These are phyloP conservation scores for Zoysia japonica DNA, from an alignment of 176 grass and related monocot genomes.

Conservation along the genomic window DNA sequence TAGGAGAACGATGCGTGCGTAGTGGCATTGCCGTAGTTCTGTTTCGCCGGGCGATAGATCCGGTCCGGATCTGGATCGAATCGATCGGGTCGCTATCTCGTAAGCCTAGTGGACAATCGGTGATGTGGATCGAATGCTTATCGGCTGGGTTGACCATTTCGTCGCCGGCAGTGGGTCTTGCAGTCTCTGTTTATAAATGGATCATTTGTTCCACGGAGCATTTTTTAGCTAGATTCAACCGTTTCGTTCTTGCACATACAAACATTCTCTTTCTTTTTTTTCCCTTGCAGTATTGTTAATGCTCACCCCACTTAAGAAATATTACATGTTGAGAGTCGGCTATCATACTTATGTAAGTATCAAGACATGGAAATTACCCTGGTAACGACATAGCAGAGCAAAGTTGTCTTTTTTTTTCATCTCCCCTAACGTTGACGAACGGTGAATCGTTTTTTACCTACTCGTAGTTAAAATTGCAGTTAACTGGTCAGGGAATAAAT, in stretches of 20 bases:
- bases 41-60: background rate
- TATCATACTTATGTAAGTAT: no score
- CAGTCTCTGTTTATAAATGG: background rate
- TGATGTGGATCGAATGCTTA: slow-evolving; percentile 32
- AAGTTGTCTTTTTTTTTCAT: background rate
- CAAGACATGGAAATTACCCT: background rate
- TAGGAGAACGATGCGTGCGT: background rate
- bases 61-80: slow-evolving; percentile 28
- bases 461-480: no score
- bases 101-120: slow-evolving; percentile 8
- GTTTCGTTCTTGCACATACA: background rate
- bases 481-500: no score
- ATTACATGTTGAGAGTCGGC: no score
- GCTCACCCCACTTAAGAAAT: no score
- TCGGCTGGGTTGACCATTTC: slow-evolving; percentile 37
- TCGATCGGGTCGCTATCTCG: slow-evolving; percentile 10
- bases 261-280: no score
- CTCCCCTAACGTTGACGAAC: no score
- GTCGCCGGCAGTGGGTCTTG: background rate
- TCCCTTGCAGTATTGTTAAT: no score
- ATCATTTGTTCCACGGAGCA: background rate
- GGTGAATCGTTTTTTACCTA: no score
- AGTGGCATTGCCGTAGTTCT: slow-evolving; percentile 6
- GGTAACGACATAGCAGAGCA: background rate
- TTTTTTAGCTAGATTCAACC: background rate